These are phyloP conservation scores for Asterella californica DNA, from an alignment of 225 moss, liverwort and hornwort genomes.

Conservation along the genomic window DNA sequence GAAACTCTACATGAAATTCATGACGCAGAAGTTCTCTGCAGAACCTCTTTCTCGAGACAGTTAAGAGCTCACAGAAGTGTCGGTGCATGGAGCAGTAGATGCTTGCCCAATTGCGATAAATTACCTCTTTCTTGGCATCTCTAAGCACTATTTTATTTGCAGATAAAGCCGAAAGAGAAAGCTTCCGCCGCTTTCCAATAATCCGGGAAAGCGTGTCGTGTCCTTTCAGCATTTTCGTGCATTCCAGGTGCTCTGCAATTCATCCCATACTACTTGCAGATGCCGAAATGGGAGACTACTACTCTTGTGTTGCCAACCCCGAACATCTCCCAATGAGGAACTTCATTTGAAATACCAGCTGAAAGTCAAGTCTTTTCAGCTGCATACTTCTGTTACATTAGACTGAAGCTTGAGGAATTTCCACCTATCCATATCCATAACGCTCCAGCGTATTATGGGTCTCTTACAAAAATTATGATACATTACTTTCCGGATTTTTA, in stretches of 20 bases:
- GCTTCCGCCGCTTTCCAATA: slow-evolving; percentile 89
- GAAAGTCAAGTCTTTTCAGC: no score
- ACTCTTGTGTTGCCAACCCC: neutral
- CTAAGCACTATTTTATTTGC: slow-evolving; percentile 1
- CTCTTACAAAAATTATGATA: no score
- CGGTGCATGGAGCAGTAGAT: no score
- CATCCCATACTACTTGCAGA: neutral
- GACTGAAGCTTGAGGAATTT: neutral
- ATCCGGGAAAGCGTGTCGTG: slow-evolving; percentile 78
- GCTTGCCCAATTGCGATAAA: neutral
- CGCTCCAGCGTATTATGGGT: neutral
- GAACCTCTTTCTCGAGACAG: neutral
- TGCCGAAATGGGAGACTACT: neutral
- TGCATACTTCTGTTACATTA: neutral
- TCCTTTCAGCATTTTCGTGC: slow-evolving; percentile 35
- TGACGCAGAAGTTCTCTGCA: neutral
- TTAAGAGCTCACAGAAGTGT: neutral
- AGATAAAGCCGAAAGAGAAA: slow-evolving; percentile 30
- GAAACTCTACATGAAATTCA: neutral
- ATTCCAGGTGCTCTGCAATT: neutral
- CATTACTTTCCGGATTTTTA: no score
- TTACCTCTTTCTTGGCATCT: slow-evolving; percentile 25
- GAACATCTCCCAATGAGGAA: neutral
- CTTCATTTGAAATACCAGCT: no score
- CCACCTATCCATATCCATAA: neutral